Base-by-base conservation (phyloP, 257 asterid genomes). In the Euphrasia confusa region DNA sequence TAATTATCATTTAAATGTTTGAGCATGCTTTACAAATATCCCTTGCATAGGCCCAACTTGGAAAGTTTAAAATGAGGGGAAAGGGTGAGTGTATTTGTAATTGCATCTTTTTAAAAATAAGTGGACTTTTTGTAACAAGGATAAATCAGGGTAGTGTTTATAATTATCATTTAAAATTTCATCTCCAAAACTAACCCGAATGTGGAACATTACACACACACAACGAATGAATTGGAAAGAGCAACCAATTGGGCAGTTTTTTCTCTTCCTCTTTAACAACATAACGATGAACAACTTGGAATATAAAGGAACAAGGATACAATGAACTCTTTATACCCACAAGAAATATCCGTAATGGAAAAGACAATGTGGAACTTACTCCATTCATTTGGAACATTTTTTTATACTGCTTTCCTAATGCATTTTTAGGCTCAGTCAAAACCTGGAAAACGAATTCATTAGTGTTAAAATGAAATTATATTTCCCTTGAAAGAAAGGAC, bases 301-400 rank as follows among this genome's bases (percentile, higher is more conserved):
- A n/a, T 11, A 42, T 42, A 0, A 42, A 11, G n/a, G 4, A 42
- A 5, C 4, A 48, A 14, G 18, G 54, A 48, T 15, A 48, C 54
- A 15, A 48, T 48, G 54, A 48, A n/a, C 24, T 48, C 18, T 42
- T 0, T 14, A 48, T 50, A 50, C 2, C 55, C 55, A 5, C 55
- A n/a, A 15, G 11, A 13, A 50, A 50, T 28, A 11, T 28, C 3
- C n/a, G 17, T 30, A 11, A 26, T 5, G 10, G 48, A 58, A 30
- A 39, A 45, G 60, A 14, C n/a, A 30, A 30, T 55, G 4, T n/a
- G 57, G 44, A 59, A 77, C 81, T 75, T 71, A 81, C 96, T 72
- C 81, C 84, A 44, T 88, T 88, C 96, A 88, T 88, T 71, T 73
- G 83, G 79, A 88, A 88, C 96, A 88, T 68, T 76, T 88, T 88